Base-by-base conservation (phyloP, 1,284 basidiomycete genomes). In the Pseudozyma tsukubaensis region DNA sequence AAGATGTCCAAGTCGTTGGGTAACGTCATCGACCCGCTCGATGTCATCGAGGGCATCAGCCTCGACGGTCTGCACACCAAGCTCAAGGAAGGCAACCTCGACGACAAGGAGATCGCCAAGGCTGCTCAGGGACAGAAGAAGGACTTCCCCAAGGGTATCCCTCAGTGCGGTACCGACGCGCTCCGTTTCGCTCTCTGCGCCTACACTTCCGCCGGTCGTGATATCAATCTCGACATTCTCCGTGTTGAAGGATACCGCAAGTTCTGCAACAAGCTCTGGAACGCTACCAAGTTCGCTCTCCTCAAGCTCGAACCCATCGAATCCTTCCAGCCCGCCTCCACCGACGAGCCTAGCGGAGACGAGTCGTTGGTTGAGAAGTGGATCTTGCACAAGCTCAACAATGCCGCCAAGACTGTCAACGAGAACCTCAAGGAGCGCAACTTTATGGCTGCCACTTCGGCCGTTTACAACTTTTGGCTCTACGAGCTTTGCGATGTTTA, bases 1-100 rank as follows among this genome's bases (percentile, higher is more conserved):
- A 99, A 99, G 87, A 99, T 99, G 97, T 94, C 92, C 85, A 99
- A 99, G 87, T 94, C 93, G 49, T 89, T 98, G 29, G 97, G 97
- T 9, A 99, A 99, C 83, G 97, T 99, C 75, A 94, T 99, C 66
- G 96, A 99, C 85, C 97, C 97, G 2, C 88, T 97, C 59, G 97
- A 98, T 81, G 93, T 99, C 56, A 97, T 99, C 79, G 91, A 92
- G 76, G 97, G 97, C 19, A 86, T 93, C 35, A 85, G 89, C 3
- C 89, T 99, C 29, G 91, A 95, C 73, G 89, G 88, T n/a, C 88
- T 99, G 16, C 94, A 97, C 82, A 87, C 89, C 80, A 94, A 97
- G 86, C 87, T 99, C 55, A 88, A 91, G 63, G 91, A 92, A 80
- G 97, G 97, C 16, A 99, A 99, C 85, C 85, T 99, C 60, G 95